These are phyloP conservation scores for Skeletonema costatum DNA, from an alignment of 108 stramenopile species.

Conservation along the genomic window DNA sequence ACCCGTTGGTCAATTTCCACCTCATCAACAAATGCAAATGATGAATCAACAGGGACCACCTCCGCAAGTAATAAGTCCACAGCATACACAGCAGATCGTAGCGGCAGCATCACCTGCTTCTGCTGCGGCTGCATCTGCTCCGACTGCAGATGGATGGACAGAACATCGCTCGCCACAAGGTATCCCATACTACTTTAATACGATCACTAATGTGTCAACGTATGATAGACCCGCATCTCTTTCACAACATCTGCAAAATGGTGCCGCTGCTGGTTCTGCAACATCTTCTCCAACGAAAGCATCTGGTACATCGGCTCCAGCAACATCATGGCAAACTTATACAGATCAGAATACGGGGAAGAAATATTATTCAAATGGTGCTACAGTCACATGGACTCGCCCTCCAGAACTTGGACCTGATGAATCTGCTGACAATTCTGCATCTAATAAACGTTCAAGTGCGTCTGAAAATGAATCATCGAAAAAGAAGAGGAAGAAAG, in stretches of 20 bases:
- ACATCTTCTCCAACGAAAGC: neutral
- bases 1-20: neutral
- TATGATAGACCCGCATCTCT: constrained; percentile 63
- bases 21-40: constrained; percentile 18
- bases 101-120: constrained; percentile 13
- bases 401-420: constrained; percentile 53
- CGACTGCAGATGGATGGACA: constrained; percentile 53
- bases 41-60: constrained; percentile 7
- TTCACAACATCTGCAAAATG: neutral
- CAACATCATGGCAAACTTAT: constrained; percentile 64
- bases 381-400: constrained; percentile 78
- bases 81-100: neutral
- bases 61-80: neutral
- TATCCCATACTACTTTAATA: constrained; percentile 71
- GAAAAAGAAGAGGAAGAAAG: constrained; percentile 39
- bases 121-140: constrained; percentile 1
- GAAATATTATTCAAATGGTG: constrained; percentile 84
- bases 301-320: neutral
- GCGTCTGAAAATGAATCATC: constrained; percentile 12
- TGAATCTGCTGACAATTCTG: neutral
- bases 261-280: constrained; percentile 3
- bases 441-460: constrained; percentile 2
- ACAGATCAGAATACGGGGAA: constrained; percentile 67
- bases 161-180: constrained; percentile 61
- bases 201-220: constrained; percentile 57